Evolutionary conservation across 2,329 filamentous ascomycete genomes (phyloP).

Genomic region (Mycosphaerella sp.): DNA sequence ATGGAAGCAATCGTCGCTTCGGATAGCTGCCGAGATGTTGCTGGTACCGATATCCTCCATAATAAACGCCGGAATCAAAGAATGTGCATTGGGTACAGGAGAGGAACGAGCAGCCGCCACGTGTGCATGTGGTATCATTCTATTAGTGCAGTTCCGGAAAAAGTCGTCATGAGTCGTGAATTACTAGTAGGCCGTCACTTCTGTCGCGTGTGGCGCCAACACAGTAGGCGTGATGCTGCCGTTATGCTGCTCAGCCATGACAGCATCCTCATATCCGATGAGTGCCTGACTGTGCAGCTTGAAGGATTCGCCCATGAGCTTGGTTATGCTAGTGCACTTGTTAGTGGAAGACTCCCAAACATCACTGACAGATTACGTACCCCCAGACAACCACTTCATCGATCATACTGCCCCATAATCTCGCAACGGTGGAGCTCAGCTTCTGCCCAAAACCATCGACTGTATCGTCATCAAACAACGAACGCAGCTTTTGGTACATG

Average conservation of each 20-base stretch:
- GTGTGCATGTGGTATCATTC: constrained; percentile 18
- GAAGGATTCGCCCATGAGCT: constrained; percentile 97
- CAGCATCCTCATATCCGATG: constrained; percentile 84
- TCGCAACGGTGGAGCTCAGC: constrained; percentile 89
- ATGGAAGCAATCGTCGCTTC: constrained; percentile 1
- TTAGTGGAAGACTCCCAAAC: constrained; percentile 9
- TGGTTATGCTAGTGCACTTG: constrained; percentile 64
- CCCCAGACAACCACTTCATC: constrained; percentile 99
- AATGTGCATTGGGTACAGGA: constrained; percentile 13
- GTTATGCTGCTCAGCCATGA: constrained; percentile 39
- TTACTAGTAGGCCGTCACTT: constrained; percentile 31
- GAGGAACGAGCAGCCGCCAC: constrained; percentile 10
- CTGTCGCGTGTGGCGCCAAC: constrained; percentile 27
- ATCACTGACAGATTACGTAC: constrained; percentile 55
- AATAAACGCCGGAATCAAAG: constrained; percentile 6
- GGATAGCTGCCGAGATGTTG: constrained; percentile 4
- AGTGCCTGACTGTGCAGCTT: constrained; percentile 93
- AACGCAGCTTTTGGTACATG: constrained; percentile 91
- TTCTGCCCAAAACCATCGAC: constrained; percentile 75
- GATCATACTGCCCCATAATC: constrained; percentile 95
- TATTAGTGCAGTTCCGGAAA: constrained; percentile 13
- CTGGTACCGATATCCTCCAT: constrained; percentile 6
- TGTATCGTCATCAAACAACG: constrained; percentile 84
- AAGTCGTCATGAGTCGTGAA: constrained; percentile 24
- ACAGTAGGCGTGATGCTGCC: constrained; percentile 21